phyloP scores from a whole-genome alignment of 2,329 filamentous ascomycete species.

The Xylaria sp. region DNA sequence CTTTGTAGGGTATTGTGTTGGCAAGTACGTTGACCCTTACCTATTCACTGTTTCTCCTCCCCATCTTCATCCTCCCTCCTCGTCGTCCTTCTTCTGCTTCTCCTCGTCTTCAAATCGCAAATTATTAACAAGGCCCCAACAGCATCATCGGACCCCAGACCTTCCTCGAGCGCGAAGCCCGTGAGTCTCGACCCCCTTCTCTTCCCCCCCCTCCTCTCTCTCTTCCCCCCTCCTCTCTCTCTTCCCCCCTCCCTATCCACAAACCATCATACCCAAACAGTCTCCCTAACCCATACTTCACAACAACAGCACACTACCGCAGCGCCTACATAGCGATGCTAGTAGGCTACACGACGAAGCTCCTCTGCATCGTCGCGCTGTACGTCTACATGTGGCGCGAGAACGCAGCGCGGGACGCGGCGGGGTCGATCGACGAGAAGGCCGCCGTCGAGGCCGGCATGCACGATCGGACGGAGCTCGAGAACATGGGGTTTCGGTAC shows the following conservation, averaged over 20 bases:
- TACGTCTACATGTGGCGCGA: slow-evolving; percentile 48
- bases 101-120: neutral
- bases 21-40: slow-evolving; percentile 40
- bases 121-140: slow-evolving; percentile 20
- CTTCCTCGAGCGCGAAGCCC: slow-evolving; percentile 43
- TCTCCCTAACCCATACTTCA: neutral
- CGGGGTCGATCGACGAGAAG: slow-evolving; percentile 44
- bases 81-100: too few relatives aligned
- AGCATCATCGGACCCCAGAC: slow-evolving; percentile 51
- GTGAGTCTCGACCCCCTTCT: slow-evolving; percentile 34
- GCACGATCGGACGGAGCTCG: slow-evolving; percentile 49
- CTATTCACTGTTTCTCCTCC: too few relatives aligned
- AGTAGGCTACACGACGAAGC: slow-evolving; percentile 48
- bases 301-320: slow-evolving; percentile 45
- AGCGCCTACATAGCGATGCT: slow-evolving; percentile 51
- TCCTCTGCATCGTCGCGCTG: slow-evolving; percentile 44
- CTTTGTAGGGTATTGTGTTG: slow-evolving; percentile 50
- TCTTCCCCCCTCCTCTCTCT: neutral
- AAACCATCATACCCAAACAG: neutral
- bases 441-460: slow-evolving; percentile 48
- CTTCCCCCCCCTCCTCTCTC: too few relatives aligned
- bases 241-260: neutral
- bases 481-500: slow-evolving; percentile 50
- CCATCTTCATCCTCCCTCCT: too few relatives aligned
- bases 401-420: slow-evolving; percentile 48